Evolutionary conservation across 805 yeast genomes (phyloP).

Genomic region (Suhomyces pyralidae): DNA sequence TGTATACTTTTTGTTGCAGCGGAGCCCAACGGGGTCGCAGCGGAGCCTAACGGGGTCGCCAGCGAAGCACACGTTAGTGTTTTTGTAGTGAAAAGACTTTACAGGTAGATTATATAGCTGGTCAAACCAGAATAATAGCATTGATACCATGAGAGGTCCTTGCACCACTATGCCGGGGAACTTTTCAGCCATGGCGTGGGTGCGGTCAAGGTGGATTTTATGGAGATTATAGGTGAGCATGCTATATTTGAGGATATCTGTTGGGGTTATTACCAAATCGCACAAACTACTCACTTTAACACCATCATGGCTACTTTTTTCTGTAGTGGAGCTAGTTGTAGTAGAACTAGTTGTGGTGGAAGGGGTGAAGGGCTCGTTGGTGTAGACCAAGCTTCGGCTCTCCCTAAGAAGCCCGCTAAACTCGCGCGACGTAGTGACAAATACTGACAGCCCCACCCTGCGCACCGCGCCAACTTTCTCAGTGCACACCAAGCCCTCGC

Average conservation of each 20-base stretch:
- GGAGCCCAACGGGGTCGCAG: too few relatives aligned
- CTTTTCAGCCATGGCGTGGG: conserved; percentile 58
- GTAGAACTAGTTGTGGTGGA: too few relatives aligned
- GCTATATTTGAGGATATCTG: conserved; percentile 60
- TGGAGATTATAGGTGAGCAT: conserved; percentile 82
- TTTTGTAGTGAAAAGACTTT: conserved; percentile 45
- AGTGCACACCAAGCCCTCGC: conserved; percentile 36
- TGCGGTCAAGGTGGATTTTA: conserved; percentile 68
- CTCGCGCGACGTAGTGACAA: conserved; percentile 56
- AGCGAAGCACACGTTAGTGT: conserved; percentile 48
- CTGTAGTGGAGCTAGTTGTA: neutral
- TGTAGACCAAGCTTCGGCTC: conserved; percentile 58
- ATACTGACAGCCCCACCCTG: conserved; percentile 31
- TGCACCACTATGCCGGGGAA: conserved; percentile 65
- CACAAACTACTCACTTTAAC: too few relatives aligned
- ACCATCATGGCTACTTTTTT: neutral
- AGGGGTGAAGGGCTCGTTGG: conserved; percentile 35
- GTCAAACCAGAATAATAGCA: conserved; percentile 53
- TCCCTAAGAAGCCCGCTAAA: conserved; percentile 47
- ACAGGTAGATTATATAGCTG: conserved; percentile 14
- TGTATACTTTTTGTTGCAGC: neutral
- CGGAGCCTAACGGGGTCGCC: neutral
- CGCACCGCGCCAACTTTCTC: conserved; percentile 51
- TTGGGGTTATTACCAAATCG: conserved; percentile 34
- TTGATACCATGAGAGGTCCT: conserved; percentile 74